phyloP scores from a whole-genome alignment of 2,329 filamentous ascomycete species.

The Gremmenia infestans region DNA sequence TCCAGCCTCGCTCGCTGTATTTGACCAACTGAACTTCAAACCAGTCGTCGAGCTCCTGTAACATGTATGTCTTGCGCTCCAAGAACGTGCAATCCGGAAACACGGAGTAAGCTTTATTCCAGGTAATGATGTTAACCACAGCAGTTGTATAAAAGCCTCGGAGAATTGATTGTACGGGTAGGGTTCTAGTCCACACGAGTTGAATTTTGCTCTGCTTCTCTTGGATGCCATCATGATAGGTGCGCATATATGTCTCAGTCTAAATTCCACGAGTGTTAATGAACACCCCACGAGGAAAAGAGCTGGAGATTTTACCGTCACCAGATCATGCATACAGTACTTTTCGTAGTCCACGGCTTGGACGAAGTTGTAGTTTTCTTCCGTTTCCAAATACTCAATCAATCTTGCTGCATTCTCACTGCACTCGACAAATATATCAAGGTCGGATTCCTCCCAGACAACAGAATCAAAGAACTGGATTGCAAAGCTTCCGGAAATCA shows the following conservation, averaged over 20 bases:
- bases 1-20: background rate
- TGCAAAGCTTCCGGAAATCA: constrained; percentile 3
- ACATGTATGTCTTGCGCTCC: background rate
- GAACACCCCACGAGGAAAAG: too few species aligned
- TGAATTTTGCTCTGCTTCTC: background rate
- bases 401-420: background rate
- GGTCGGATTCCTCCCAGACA: constrained; percentile 10
- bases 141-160: constrained; percentile 2
- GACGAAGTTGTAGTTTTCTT: background rate
- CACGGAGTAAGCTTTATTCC: constrained; percentile 10
- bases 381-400: background rate
- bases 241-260: background rate
- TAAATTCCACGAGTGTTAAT: background rate
- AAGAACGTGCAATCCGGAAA: constrained; percentile 6
- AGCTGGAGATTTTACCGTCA: background rate
- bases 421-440: constrained; percentile 6
- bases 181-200: background rate
- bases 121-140: constrained; percentile 5
- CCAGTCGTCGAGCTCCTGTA: background rate
- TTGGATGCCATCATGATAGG: background rate
- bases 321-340: background rate
- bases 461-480: constrained; percentile 9
- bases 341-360: background rate
- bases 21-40: background rate
- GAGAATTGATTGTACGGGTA: constrained; percentile 1